Evolutionary conservation across 2,329 filamentous ascomycete species (phyloP).

Genomic region (Simplicillium sp.): DNA sequence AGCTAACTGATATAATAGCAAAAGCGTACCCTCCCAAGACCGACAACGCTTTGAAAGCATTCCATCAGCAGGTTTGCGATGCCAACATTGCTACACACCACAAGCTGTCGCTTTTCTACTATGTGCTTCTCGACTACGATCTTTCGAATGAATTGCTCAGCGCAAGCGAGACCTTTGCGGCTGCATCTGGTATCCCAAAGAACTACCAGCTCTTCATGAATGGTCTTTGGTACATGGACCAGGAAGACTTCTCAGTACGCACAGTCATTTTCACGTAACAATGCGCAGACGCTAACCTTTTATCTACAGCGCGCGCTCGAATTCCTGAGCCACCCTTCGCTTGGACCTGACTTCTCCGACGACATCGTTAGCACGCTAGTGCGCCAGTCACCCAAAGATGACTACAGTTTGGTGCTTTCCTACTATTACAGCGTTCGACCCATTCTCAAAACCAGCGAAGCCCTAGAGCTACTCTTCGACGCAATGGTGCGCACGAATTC

Average conservation of each 20-base stretch:
- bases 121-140: conserved; percentile 69
- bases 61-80: conserved; percentile 62
- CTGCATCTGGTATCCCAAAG: conserved; percentile 55
- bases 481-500: conserved; percentile 59
- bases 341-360: conserved; percentile 73
- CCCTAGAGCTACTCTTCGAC: conserved; percentile 58
- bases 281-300: background rate
- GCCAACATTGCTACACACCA: conserved; percentile 59
- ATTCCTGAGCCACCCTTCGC: conserved; percentile 68
- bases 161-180: conserved; percentile 47
- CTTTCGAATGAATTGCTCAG: conserved; percentile 39
- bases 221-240: conserved; percentile 74
- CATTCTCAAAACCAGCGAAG: conserved; percentile 52
- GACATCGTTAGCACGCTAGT: conserved; percentile 67
- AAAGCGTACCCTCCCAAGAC: conserved; percentile 68
- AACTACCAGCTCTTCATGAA: conserved; percentile 76
- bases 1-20: conserved; percentile 22
- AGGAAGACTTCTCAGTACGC: conserved; percentile 53
- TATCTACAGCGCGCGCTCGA: conserved; percentile 52
- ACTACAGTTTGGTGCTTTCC: conserved; percentile 59
- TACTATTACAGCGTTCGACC: conserved; percentile 74
- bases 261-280: background rate
- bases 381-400: conserved; percentile 45
- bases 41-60: conserved; percentile 54
- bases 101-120: conserved; percentile 77